These are phyloP conservation scores for Globisporangium canariense DNA, from an alignment of 352 stramenopile genomes.

Conservation along the genomic window DNA sequence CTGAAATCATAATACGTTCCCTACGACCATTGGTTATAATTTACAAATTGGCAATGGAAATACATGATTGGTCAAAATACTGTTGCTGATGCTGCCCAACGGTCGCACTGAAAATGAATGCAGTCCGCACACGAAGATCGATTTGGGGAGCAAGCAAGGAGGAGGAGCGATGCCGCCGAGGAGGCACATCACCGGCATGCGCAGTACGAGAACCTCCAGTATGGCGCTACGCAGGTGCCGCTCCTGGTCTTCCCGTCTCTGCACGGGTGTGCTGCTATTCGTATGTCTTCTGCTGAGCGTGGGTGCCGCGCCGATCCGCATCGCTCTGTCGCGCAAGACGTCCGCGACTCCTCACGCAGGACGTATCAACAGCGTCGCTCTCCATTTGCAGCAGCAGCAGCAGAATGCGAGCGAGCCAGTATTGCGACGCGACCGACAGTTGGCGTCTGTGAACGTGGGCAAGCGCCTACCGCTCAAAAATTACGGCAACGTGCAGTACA, in stretches of 20 bases:
- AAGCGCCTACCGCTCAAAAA: constrained; percentile 66
- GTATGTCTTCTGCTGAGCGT: background rate
- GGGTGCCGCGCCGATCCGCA: constrained; percentile 28
- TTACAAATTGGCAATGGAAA: background rate
- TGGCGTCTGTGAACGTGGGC: constrained; percentile 20
- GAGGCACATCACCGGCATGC: background rate
- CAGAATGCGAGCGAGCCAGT: constrained; percentile 15
- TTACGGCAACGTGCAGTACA: constrained; percentile 86
- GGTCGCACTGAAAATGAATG: constrained; percentile 7
- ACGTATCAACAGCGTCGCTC: background rate
- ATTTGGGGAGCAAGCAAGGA: background rate
- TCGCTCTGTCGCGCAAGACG: constrained; percentile 22
- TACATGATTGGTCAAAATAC: constrained; percentile 4
- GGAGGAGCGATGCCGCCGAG: background rate
- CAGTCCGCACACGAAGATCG: constrained; percentile 7
- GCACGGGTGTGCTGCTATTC: constrained; percentile 1
- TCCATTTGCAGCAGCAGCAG: constrained; percentile 9
- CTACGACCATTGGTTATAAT: background rate
- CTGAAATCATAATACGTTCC: background rate
- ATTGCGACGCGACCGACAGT: background rate
- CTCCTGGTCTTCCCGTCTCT: background rate
- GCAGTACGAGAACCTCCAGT: background rate
- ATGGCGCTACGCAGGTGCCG: background rate
- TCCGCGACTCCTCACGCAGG: background rate
- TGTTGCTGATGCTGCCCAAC: background rate